A percentile compares a stretch with the other conserved stretches of the same genome.
These are phyloP conservation scores for Yamadazyma dendronema DNA, from an alignment of 1,139 yeast species.

Conservation along the genomic window DNA sequence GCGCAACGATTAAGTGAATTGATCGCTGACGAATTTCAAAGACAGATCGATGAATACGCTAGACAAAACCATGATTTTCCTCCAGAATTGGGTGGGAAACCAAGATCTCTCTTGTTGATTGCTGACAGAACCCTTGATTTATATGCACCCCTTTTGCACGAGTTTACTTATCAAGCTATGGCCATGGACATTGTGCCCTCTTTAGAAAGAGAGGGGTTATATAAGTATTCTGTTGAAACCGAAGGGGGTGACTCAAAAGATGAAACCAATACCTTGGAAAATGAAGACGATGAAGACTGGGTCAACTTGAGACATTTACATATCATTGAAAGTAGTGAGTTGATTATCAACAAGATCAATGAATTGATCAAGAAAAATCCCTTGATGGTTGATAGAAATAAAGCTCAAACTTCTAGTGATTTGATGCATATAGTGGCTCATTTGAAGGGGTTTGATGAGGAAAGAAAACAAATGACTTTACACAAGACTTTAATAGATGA, in stretches of 20 bases:
- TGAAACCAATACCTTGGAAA: slow-evolving; percentile 42
- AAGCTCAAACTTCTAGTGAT: slow-evolving; percentile 60
- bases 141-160: slow-evolving; percentile 83
- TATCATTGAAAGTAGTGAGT: slow-evolving; percentile 72
- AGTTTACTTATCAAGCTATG: slow-evolving; percentile 93
- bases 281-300: slow-evolving; percentile 79
- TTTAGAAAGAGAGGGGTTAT: slow-evolving; percentile 53
- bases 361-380: slow-evolving; percentile 76
- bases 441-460: slow-evolving; percentile 65
- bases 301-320: slow-evolving; percentile 69
- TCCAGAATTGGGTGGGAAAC: slow-evolving; percentile 55
- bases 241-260: slow-evolving; percentile 53
- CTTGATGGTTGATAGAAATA: slow-evolving; percentile 59
- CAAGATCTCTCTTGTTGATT: slow-evolving; percentile 72
- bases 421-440: slow-evolving; percentile 67
- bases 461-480: slow-evolving; percentile 56
- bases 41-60: slow-evolving; percentile 71
- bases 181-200: slow-evolving; percentile 68
- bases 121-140: slow-evolving; percentile 84
- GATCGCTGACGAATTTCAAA: slow-evolving; percentile 73
- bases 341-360: slow-evolving; percentile 57
- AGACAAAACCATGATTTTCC: slow-evolving; percentile 64
- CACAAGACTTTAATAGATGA: slow-evolving; percentile 62
- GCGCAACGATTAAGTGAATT: slow-evolving; percentile 69
- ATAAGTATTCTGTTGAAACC: slow-evolving; percentile 59